phyloP scores from a whole-genome alignment of 2,329 filamentous ascomycete species.

The Hortaea sp. region DNA sequence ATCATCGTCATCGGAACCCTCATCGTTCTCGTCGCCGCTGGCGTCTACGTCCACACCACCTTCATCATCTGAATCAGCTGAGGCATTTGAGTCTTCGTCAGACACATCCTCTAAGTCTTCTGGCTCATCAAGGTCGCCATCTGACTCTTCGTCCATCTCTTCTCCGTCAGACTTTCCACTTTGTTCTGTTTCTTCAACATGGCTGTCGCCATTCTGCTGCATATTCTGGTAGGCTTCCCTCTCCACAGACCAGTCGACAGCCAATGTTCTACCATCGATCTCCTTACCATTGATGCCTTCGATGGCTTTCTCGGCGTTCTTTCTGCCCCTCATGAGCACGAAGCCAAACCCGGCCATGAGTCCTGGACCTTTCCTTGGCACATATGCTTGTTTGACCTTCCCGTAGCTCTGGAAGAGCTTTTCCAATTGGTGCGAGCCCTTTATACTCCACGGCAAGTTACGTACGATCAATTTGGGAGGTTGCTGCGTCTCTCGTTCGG shows the following conservation, averaged over 20 bases:
- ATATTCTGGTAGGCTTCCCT: conserved; percentile 40
- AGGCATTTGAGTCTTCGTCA: neutral
- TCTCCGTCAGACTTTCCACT: conserved; percentile 35
- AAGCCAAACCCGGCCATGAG: conserved; percentile 83
- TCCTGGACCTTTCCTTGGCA: conserved; percentile 64
- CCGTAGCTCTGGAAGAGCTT: conserved; percentile 78
- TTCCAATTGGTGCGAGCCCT: conserved; percentile 68
- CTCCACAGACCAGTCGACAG: conserved; percentile 95
- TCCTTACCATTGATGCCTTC: conserved; percentile 79
- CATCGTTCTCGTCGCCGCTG: conserved; percentile 19
- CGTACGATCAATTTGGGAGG: conserved; percentile 82
- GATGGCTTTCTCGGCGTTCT: conserved; percentile 85
- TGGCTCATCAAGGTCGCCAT: conserved; percentile 4
- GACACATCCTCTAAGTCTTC: conserved; percentile 21
- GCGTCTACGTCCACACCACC: conserved; percentile 26
- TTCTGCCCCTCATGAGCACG: conserved; percentile 73
- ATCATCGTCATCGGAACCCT: conserved; percentile 27
- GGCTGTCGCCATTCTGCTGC: conserved; percentile 8
- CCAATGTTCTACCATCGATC: conserved; percentile 76
- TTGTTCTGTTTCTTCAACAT: conserved; percentile 24
- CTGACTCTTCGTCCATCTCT: conserved; percentile 20
- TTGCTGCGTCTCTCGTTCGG: conserved; percentile 48
- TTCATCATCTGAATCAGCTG: conserved; percentile 23
- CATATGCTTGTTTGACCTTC: conserved; percentile 76
- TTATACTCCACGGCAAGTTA: conserved; percentile 94